phyloP scores from a whole-genome alignment of 495 filamentous ascomycete species.

The Cercophora samala region DNA sequence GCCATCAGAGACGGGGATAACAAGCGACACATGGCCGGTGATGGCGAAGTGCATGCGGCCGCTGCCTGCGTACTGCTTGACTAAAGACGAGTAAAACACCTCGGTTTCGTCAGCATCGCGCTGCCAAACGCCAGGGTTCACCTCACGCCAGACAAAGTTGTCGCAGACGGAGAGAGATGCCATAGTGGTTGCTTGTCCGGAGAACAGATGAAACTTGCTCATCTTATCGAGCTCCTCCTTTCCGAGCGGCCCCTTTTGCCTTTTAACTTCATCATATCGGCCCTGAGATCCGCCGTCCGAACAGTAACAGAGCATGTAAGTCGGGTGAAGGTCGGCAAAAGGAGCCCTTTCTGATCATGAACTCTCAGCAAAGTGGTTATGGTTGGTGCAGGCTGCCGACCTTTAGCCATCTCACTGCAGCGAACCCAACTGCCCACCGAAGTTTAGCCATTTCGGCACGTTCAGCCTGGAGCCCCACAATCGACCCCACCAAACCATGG shows the following conservation, averaged over 20 bases:
- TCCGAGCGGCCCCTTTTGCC: background rate
- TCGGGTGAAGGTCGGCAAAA: background rate
- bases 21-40: constrained; percentile 29
- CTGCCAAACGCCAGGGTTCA: constrained; percentile 33
- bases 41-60: constrained; percentile 44
- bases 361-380: background rate
- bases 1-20: constrained; percentile 5
- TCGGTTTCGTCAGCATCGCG: constrained; percentile 47
- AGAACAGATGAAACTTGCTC: background rate
- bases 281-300: background rate
- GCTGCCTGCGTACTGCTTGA: constrained; percentile 37
- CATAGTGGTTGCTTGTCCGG: background rate
- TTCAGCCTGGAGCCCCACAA: background rate
- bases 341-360: background rate
- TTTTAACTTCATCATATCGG: background rate
- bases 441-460: constrained; percentile 14
- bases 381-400: background rate
- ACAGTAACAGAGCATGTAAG: background rate
- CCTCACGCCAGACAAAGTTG: constrained; percentile 25
- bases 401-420: background rate
- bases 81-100: constrained; percentile 39
- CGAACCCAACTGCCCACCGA: background rate
- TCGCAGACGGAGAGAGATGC: background rate
- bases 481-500: background rate
- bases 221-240: background rate